These are phyloP conservation scores for Phytophthora quininea DNA, from an alignment of 352 stramenopile species.

Conservation along the genomic window DNA sequence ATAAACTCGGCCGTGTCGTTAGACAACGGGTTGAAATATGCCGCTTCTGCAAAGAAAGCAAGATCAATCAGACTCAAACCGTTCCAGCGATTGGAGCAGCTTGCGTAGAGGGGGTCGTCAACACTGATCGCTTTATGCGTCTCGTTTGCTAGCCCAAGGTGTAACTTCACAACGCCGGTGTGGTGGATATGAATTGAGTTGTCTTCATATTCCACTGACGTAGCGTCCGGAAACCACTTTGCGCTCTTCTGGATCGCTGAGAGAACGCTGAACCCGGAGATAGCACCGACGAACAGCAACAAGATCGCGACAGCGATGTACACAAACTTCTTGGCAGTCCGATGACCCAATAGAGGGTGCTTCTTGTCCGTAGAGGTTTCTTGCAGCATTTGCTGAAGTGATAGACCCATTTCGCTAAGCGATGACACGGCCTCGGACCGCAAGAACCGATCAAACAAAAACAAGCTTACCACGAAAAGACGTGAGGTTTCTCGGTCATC, in stretches of 20 bases:
- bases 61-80: constrained; percentile 82
- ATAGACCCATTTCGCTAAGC: constrained; percentile 52
- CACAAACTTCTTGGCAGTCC: constrained; percentile 67
- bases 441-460: constrained; percentile 77
- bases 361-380: constrained; percentile 53
- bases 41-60: constrained; percentile 83
- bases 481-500: constrained; percentile 81
- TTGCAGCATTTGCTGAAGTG: constrained; percentile 73
- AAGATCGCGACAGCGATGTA: constrained; percentile 67
- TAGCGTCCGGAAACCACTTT: constrained; percentile 84
- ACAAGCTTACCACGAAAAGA: constrained; percentile 80
- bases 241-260: constrained; percentile 71
- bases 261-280: constrained; percentile 80
- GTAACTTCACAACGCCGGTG: constrained; percentile 84
- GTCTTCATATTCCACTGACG: constrained; percentile 66
- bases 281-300: constrained; percentile 66
- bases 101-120: constrained; percentile 69
- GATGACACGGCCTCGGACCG: constrained; percentile 56
- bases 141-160: constrained; percentile 68
- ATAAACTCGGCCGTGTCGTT: constrained; percentile 74
- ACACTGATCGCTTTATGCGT: constrained; percentile 45
- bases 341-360: constrained; percentile 54
- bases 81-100: constrained; percentile 78
- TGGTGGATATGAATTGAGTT: constrained; percentile 84
- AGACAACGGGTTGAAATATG: constrained; percentile 90